Base-by-base conservation (phyloP, 2,329 filamentous ascomycete genomes). In the Decorospora gaudefroyi region DNA sequence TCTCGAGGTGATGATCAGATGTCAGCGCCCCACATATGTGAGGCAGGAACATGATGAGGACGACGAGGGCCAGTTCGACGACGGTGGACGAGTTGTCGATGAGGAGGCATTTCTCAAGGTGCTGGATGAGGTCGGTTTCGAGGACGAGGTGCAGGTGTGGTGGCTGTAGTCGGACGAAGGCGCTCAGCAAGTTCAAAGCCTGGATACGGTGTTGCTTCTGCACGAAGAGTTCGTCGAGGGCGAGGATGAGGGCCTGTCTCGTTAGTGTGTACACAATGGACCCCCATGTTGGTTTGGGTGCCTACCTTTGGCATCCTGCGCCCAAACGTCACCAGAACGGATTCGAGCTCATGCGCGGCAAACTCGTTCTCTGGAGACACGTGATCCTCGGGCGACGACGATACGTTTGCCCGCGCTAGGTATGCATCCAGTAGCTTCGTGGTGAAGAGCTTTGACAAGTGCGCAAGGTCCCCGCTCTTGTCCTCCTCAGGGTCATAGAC, bases 1-100 rank as follows among this genome's bases (percentile, higher is more conserved):
- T 81, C 19, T 87, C 84, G 4, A 93, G 76, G 61, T 86, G 80
- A 21, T 68, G 60, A 16, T 68, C 62, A 1, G 81, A 78, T 2
- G 84, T 82, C 10, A 91, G 72, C 2, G 85, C 85, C 55, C 81
- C 85, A 1, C 88, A 88, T 68, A 92, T 88, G 62, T 91, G 87
- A 1, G 88, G 88, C 35, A 93, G 69, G 18, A 92, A 82, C 88
- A 93, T 93, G 53, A 88, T 85, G 46, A 93, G 71, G 6, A 83
- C 81, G 4, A 86, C 87, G 38, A 93, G 73, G 1, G 87, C 86
- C 29, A 90, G 74, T 1, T 87, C 87, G n/a, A 92, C 78, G 3
- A 87, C 82, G 0, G 85, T 85, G 0, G 87, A 88, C 0, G 87
- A 91, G 1, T 86, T 87, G 66, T 93, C 88, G 41, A 81, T 81